Percentiles rank a stretch among this genome's conserved stretches.
Evolutionary conservation across 805 yeast genomes (phyloP).

Genomic region (Lachancea waltii): DNA sequence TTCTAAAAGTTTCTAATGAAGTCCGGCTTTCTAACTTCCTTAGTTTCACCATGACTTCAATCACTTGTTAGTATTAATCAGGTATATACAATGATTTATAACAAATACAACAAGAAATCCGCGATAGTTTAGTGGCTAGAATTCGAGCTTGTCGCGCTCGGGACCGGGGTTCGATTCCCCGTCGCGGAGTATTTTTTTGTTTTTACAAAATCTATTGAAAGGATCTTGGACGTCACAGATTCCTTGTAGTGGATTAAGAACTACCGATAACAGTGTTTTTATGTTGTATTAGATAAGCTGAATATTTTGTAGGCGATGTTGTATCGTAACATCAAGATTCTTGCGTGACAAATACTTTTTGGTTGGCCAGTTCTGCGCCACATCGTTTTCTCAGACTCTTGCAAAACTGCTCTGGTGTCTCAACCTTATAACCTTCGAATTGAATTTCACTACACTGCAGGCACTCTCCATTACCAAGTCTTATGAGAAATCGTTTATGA

Average conservation of each 20-base stretch:
- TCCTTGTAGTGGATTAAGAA: no score
- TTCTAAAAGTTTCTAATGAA: no score
- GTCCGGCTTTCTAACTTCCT: no score
- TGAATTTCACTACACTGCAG: constrained; percentile 38
- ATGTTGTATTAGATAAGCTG: no score
- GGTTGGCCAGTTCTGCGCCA: background rate
- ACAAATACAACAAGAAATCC: background rate
- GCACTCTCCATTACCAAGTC: constrained; percentile 38
- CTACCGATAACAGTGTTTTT: no score
- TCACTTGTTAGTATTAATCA: no score
- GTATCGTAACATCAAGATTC: no score
- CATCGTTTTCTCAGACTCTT: constrained; percentile 41
- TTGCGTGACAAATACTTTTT: no score
- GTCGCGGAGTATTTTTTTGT: constrained; percentile 11
- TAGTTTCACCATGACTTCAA: no score
- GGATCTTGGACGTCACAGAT: no score
- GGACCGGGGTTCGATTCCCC: constrained; percentile 14
- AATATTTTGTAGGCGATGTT: no score
- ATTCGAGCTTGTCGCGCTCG: constrained; percentile 13
- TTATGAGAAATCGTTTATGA: constrained; percentile 32
- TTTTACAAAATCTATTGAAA: background rate
- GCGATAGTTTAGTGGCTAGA: constrained; percentile 14
- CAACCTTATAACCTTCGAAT: constrained; percentile 49
- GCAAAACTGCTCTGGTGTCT: constrained; percentile 41
- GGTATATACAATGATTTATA: no score